Percentiles rank a stretch among this genome's conserved stretches.
phyloP scores from a whole-genome alignment of 169 alveolate genomes.

The Plasmodium knowlesi region DNA sequence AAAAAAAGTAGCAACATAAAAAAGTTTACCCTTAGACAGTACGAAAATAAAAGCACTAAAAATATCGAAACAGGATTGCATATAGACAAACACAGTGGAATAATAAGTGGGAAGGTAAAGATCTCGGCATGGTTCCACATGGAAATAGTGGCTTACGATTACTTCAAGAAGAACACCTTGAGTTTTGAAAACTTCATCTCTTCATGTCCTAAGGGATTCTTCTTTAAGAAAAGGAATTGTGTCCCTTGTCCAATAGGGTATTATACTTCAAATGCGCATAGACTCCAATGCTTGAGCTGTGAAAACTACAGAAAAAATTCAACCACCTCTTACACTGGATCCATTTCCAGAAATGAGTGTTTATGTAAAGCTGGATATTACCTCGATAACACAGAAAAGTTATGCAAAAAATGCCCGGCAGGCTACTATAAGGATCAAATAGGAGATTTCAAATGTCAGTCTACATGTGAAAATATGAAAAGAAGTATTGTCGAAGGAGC shows the following conservation, averaged over 20 bases:
- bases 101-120: constrained; percentile 25
- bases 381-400: background rate
- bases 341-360: constrained; percentile 81
- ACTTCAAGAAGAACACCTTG: constrained; percentile 41
- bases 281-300: constrained; percentile 55
- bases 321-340: constrained; percentile 77
- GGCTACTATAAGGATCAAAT: constrained; percentile 77
- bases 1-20: constrained; percentile 43
- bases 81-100: constrained; percentile 6
- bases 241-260: constrained; percentile 83
- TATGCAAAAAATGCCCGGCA: constrained; percentile 42
- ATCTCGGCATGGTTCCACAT: constrained; percentile 11
- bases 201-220: constrained; percentile 84
- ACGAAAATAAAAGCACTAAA: background rate
- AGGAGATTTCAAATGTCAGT: constrained; percentile 65
- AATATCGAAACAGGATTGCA: constrained; percentile 5
- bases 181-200: constrained; percentile 22
- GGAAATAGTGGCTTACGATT: constrained; percentile 32
- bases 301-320: constrained; percentile 66
- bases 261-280: constrained; percentile 65
- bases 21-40: constrained; percentile 10
- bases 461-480: constrained; percentile 40
- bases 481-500: constrained; percentile 66
- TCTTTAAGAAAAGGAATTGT: constrained; percentile 75
- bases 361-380: constrained; percentile 82